Evolutionary conservation across 495 filamentous ascomycete genomes (phyloP).

Genomic region (Talaromyces stipitatus): DNA sequence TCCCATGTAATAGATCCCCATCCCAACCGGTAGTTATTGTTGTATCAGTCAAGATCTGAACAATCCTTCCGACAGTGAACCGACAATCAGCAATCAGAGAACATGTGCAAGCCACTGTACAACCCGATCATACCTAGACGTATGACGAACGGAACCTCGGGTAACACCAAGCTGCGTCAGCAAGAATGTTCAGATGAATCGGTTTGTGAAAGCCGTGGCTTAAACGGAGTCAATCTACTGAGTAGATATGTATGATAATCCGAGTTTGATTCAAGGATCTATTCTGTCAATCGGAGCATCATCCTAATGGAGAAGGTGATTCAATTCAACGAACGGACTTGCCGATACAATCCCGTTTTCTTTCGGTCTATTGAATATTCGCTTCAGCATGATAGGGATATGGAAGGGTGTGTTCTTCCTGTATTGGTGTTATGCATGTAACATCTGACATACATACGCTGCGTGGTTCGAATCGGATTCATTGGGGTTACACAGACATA

Average conservation of each 20-base stretch:
- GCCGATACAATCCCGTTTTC: not conserved
- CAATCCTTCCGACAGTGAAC: not conserved
- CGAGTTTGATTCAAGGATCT: not conserved
- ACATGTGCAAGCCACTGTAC: not conserved
- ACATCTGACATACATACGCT: not conserved
- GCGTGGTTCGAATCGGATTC: too few species aligned
- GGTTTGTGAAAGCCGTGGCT: not conserved
- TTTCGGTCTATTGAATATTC: not conserved
- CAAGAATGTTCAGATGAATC: not conserved
- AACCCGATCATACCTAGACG: not conserved
- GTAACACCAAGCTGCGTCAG: not conserved
- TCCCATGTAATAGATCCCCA: not conserved
- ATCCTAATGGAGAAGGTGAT: not conserved
- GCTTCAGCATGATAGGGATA: too few species aligned
- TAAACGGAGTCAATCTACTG: not conserved
- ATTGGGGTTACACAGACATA: too few species aligned
- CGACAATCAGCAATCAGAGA: not conserved
- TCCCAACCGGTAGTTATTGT: not conserved
- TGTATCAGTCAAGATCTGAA: not conserved
- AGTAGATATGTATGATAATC: not conserved
- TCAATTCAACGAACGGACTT: too few species aligned
- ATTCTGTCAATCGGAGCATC: not conserved
- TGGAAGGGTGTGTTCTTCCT: too few species aligned
- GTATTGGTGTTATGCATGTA: too few species aligned
- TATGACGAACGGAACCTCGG: not conserved